phyloP scores from a whole-genome alignment of 169 alveolate genomes.

The Cryptosporidium baileyi region DNA sequence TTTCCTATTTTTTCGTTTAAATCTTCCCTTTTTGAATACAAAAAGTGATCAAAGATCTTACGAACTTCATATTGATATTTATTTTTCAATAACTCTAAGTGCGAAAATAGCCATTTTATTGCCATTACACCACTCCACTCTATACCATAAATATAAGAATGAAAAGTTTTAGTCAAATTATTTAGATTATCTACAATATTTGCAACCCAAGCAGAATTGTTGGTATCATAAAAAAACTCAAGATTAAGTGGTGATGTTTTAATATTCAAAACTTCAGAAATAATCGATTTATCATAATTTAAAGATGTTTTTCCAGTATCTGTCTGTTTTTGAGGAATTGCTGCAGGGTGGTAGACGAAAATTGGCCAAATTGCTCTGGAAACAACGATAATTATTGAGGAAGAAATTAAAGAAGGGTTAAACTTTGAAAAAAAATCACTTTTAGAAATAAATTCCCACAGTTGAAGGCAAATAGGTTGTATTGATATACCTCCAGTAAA shows the following conservation, averaged over 20 bases:
- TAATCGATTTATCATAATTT: neutral
- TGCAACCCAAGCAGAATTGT: neutral
- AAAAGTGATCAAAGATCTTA: neutral
- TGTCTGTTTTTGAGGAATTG: neutral
- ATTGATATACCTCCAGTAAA: conserved; percentile 44
- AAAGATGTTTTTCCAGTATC: neutral
- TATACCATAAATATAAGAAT: conserved; percentile 14
- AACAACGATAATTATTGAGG: conserved; percentile 33
- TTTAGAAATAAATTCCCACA: conserved; percentile 34
- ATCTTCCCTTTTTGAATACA: neutral
- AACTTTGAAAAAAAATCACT: neutral
- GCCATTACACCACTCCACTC: conserved; percentile 67
- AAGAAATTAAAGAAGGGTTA: neutral
- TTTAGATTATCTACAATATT: neutral
- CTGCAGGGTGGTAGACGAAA: conserved; percentile 47
- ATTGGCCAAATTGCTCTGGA: conserved; percentile 65
- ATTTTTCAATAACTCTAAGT: neutral
- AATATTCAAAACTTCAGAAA: neutral
- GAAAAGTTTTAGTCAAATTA: neutral
- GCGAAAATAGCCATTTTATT: conserved; percentile 34
- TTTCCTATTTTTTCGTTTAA: conserved; percentile 32
- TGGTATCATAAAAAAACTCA: neutral
- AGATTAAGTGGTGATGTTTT: neutral
- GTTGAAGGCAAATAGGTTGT: conserved; percentile 38
- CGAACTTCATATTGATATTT: neutral